These are phyloP conservation scores for Candida ficus DNA, from an alignment of 805 yeast species.

Conservation along the genomic window DNA sequence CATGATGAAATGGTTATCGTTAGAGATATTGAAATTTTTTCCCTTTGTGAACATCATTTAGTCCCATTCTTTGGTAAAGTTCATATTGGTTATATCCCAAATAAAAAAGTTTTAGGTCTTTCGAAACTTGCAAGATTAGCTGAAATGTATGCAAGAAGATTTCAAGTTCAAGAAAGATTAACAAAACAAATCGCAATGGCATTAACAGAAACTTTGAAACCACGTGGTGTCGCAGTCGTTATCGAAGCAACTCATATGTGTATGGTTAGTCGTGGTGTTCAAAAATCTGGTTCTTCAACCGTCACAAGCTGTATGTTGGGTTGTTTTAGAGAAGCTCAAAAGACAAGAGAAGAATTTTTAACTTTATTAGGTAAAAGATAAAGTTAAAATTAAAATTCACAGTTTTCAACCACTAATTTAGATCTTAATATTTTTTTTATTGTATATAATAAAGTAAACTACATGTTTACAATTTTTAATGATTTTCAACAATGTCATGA, in stretches of 20 bases:
- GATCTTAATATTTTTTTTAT: not conserved
- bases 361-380: constrained; percentile 65
- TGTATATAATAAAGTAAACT: no score
- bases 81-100: constrained; percentile 97
- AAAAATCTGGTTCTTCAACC: constrained; percentile 90
- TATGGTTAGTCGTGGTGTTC: constrained; percentile 97
- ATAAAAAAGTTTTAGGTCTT: constrained; percentile 85
- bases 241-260: constrained; percentile 99
- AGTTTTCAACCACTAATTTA: not conserved
- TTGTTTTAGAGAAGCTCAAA: constrained; percentile 87
- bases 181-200: constrained; percentile 99
- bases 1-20: constrained; percentile 99
- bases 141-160: constrained; percentile 91
- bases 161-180: constrained; percentile 96
- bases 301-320: constrained; percentile 97
- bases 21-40: constrained; percentile 85
- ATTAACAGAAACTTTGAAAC: constrained; percentile 80
- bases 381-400: no score
- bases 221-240: constrained; percentile 97
- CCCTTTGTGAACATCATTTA: constrained; percentile 94
- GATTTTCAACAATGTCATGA: constrained; percentile 9
- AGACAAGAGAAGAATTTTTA: constrained; percentile 94
- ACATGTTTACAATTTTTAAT: no score
- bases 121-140: constrained; percentile 93
- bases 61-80: constrained; percentile 98